phyloP scores from a whole-genome alignment of 164 flowering plant species.

The Warburgia ugandensis region DNA sequence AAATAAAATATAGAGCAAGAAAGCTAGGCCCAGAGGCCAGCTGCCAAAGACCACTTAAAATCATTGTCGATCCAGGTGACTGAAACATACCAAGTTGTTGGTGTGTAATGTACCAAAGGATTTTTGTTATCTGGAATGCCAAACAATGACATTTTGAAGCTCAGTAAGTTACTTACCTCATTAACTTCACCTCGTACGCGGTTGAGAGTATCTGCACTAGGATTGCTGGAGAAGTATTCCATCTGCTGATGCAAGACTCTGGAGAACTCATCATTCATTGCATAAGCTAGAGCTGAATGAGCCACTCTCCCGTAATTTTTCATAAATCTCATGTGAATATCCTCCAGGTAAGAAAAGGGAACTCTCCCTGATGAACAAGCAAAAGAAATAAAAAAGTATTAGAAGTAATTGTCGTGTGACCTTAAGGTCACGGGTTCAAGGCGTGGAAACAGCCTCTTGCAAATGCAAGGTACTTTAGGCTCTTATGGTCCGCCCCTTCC shows the following conservation, averaged over 20 bases:
- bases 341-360: slow-evolving; percentile 93
- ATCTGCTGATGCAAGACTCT: slow-evolving; percentile 97
- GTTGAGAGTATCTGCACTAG: slow-evolving; percentile 82
- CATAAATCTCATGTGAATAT: slow-evolving; percentile 95
- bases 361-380: slow-evolving; percentile 58
- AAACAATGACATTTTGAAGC: neutral
- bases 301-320: slow-evolving; percentile 92
- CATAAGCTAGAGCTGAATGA: slow-evolving; percentile 80
- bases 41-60: no score
- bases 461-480: no score
- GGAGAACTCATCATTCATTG: slow-evolving; percentile 98
- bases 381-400: neutral
- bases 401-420: no score
- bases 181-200: slow-evolving; percentile 92
- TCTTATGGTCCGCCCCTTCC: no score
- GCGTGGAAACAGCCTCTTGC: neutral
- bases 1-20: no score
- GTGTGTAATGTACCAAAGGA: neutral
- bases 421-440: no score
- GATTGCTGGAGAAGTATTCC: slow-evolving; percentile 92
- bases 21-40: no score
- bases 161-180: slow-evolving; percentile 56
- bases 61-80: no score
- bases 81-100: no score
- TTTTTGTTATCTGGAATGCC: neutral